Evolutionary conservation across 1,284 basidiomycete species (phyloP), one percentile per base, ranked within the genome.

Genomic region (Fomes fomentarius): DNA sequence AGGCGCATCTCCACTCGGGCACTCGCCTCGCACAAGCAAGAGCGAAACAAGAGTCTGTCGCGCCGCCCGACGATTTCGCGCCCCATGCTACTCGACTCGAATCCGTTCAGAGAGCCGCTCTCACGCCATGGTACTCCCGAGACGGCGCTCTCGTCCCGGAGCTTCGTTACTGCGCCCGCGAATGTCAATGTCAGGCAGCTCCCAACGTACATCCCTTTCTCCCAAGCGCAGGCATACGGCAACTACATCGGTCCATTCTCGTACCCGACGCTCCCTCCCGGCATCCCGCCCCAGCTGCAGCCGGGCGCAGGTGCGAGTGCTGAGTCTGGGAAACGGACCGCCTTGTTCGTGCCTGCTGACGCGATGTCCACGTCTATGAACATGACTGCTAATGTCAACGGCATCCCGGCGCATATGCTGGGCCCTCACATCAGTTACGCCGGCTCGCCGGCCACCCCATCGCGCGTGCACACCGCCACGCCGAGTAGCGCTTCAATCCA

Each of bases 401-500:
- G 31, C 25, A 30, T 14, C 14, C 25, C 19, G n/a, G 24, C 24
- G 14, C 22, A 34, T 24, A 47, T 47, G 35, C 21, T 19, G 25
- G 38, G 17, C 6, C 40, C 52, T 3, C 19, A 53, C 24, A 7
- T 40, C 24, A 34, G 28, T n/a, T 54, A 54, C 37, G 17, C 53
- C 7, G 35, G 47, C 25, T 22, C 39, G 21, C 57, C 49, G 46
- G 50, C 22, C 26, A 37, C 28, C 3, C 53, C 61, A 4, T 44
- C 61, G 15, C 62, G 61, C 22, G 30, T 51, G 22, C 66, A 55
- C 52, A 54, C 61, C 5, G 37, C 55, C 3, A 63, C 61, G 10
- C 63, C 64, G 5, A 57, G 63, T 38, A 66, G 66, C 15, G 57
- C 60, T n/a, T 69, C 69, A 9, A 47, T 67, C 39, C 66, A 66